Evolutionary conservation across 768 basidiomycete species (phyloP).

Genomic region (Suillus subluteus): DNA sequence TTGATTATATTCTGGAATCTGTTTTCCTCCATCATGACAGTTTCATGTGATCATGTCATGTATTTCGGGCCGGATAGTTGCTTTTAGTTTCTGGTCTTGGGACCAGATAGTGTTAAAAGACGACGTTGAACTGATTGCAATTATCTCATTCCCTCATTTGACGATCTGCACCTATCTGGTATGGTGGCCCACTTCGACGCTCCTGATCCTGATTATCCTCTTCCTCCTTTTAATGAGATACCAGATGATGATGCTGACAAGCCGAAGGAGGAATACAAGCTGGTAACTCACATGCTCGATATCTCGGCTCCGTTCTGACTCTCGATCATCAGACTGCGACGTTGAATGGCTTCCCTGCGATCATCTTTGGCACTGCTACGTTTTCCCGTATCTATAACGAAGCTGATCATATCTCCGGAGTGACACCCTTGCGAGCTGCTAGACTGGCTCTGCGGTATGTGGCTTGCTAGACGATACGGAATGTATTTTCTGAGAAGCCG

Average conservation of each 20-base stretch:
- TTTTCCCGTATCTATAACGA: slow-evolving; percentile 71
- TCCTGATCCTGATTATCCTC: slow-evolving; percentile 40
- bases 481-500: neutral
- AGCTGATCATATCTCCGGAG: slow-evolving; percentile 57
- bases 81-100: neutral
- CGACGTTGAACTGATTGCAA: neutral
- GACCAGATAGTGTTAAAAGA: neutral
- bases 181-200: slow-evolving; percentile 47
- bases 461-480: too few relatives aligned
- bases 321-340: slow-evolving; percentile 26
- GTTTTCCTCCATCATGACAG: slow-evolving; percentile 8
- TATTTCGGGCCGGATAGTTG: neutral
- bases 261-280: slow-evolving; percentile 33
- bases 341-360: slow-evolving; percentile 43
- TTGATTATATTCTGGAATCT: slow-evolving; percentile 21
- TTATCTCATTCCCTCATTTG: neutral
- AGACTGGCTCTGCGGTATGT: slow-evolving; percentile 76
- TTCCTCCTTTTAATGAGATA: slow-evolving; percentile 44
- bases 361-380: slow-evolving; percentile 75
- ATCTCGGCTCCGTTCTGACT: slow-evolving; percentile 14
- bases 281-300: slow-evolving; percentile 35
- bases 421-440: slow-evolving; percentile 64
- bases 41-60: neutral
- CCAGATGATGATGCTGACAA: slow-evolving; percentile 47
- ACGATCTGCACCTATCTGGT: neutral